Conservation (phyloP, 1,284 basidiomycete species). For the Pterulicium gracile region DNA sequence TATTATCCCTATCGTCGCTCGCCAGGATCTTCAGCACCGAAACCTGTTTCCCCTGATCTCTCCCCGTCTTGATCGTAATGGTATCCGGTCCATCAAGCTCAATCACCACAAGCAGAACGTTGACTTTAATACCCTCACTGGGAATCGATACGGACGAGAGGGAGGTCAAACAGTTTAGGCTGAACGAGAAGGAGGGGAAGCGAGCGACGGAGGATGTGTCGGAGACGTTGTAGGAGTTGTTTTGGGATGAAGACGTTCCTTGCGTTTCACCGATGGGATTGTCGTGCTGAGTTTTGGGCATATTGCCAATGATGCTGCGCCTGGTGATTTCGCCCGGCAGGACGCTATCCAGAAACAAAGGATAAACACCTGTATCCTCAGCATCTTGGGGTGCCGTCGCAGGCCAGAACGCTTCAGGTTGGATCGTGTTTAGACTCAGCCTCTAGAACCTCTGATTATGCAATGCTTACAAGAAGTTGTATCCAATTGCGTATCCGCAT, state of each 20-base stretch:
- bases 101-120: slow-evolving; percentile 47
- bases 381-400: not conserved
- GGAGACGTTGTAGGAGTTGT: not conserved
- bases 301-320: not conserved
- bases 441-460: too few relatives aligned
- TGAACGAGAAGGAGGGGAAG: not conserved
- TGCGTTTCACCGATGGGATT: not conserved
- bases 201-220: not conserved
- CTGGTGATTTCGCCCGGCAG: not conserved
- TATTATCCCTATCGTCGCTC: slow-evolving; percentile 51
- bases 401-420: not conserved
- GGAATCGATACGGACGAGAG: not conserved
- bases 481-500: not conserved
- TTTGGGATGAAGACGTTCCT: not conserved
- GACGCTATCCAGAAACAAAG: not conserved
- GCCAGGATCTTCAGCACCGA: slow-evolving; percentile 55
- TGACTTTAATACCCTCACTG: not conserved
- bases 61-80: slow-evolving; percentile 52
- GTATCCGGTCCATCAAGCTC: slow-evolving; percentile 66
- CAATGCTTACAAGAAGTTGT: not conserved
- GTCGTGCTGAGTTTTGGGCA: not conserved
- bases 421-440: too few relatives aligned
- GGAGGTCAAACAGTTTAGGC: not conserved
- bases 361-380: not conserved
- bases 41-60: slow-evolving; percentile 55